Evolutionary conservation across 2,329 filamentous ascomycete species (phyloP).

Genomic region (Cladosporium velox): DNA sequence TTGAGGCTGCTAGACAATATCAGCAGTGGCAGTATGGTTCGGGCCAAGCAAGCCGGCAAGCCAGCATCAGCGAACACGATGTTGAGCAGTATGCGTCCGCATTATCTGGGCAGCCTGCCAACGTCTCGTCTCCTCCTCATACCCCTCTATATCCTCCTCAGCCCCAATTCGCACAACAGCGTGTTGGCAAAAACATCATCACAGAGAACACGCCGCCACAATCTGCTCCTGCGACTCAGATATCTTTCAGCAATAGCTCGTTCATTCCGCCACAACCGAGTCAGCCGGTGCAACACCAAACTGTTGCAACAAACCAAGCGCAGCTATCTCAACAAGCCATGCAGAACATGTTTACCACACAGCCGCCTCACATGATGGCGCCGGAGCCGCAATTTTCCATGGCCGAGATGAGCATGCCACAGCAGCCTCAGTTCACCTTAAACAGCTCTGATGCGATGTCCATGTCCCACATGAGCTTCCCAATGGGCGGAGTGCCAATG

Average conservation of each 20-base stretch:
- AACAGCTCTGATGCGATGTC: conserved; percentile 10
- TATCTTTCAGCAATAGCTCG: conserved; percentile 43
- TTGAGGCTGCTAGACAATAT: conserved; percentile 34
- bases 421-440: conserved; percentile 17
- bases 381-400: conserved; percentile 24
- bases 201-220: conserved; percentile 53
- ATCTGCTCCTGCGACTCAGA: conserved; percentile 53
- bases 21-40: conserved; percentile 44
- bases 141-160: conserved; percentile 42
- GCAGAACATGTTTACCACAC: conserved; percentile 22
- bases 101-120: conserved; percentile 32
- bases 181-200: conserved; percentile 36
- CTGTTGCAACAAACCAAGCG: conserved; percentile 23
- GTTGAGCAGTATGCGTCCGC: neutral
- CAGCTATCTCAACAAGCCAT: conserved; percentile 24
- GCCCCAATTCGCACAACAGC: conserved; percentile 33
- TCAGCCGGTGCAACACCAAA: conserved; percentile 23
- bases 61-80: conserved; percentile 44
- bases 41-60: conserved; percentile 39
- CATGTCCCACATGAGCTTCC: conserved; percentile 7
- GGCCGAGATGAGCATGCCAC: conserved; percentile 20
- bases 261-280: conserved; percentile 34
- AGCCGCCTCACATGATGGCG: conserved; percentile 19
- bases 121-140: conserved; percentile 48
- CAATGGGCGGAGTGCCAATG: conserved; percentile 26